Evolutionary conservation across 1,284 basidiomycete species (phyloP).

Genomic region (Pseudozyma hubeiensis): DNA sequence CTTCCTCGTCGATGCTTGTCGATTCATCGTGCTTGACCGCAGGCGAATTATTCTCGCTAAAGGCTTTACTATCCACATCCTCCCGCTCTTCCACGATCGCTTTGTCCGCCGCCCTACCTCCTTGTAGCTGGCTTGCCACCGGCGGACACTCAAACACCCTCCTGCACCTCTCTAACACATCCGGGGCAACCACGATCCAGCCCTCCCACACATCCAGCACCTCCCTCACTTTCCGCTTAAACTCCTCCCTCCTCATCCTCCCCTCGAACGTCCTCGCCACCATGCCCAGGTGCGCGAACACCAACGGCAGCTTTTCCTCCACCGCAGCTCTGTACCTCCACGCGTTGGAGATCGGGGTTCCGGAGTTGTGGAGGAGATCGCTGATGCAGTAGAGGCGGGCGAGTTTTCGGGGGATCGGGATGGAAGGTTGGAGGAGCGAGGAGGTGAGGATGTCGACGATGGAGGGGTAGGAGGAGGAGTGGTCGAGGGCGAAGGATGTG

Average conservation of each 20-base stretch:
- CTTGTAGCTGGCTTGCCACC: background rate
- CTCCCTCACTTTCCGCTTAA: constrained; percentile 82
- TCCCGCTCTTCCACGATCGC: constrained; percentile 1
- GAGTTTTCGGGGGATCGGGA: constrained; percentile 93
- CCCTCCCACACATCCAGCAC: constrained; percentile 95
- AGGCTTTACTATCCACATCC: constrained; percentile 33
- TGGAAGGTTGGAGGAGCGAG: constrained; percentile 76
- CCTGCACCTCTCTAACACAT: constrained; percentile 75
- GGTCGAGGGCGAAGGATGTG: constrained; percentile 94
- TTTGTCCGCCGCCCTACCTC: background rate
- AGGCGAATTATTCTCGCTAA: background rate
- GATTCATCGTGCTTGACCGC: background rate
- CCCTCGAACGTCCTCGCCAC: constrained; percentile 47
- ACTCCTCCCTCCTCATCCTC: constrained; percentile 56
- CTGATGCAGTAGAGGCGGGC: constrained; percentile 94
- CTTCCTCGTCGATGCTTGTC: constrained; percentile 6
- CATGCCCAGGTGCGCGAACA: constrained; percentile 60
- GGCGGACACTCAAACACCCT: constrained; percentile 40
- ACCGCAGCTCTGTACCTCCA: constrained; percentile 55
- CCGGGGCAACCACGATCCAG: constrained; percentile 79
- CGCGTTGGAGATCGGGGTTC: constrained; percentile 82
- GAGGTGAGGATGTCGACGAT: constrained; percentile 46
- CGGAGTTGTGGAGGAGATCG: constrained; percentile 97
- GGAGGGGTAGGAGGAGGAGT: constrained; percentile 80
- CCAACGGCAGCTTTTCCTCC: constrained; percentile 35